Percentiles rank a stretch among this genome's conserved stretches.
phyloP scores from a whole-genome alignment of 768 basidiomycete species.

The Agaricus bisporus region DNA sequence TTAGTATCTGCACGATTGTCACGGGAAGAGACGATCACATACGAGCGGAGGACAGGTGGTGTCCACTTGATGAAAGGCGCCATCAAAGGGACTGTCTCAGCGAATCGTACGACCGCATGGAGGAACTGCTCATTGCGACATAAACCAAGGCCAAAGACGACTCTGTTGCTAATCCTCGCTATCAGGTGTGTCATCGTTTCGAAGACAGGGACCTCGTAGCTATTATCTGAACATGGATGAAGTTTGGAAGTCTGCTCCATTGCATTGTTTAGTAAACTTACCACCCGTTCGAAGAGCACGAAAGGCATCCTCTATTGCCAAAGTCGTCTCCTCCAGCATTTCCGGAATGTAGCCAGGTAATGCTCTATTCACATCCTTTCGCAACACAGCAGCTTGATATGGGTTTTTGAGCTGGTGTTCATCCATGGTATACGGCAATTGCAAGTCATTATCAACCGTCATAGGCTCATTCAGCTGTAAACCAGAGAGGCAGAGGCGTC shows the following conservation, averaged over 20 bases:
- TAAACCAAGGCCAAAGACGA: conserved; percentile 28
- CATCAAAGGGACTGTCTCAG: conserved; percentile 27
- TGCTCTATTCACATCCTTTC: conserved; percentile 31
- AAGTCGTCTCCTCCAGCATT: conserved; percentile 27
- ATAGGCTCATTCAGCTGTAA: conserved; percentile 29
- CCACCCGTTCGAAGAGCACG: conserved; percentile 12
- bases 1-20: background rate
- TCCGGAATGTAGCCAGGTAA: conserved; percentile 30
- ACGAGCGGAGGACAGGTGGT: conserved; percentile 25
- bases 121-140: conserved; percentile 30
- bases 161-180: conserved; percentile 31
- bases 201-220: conserved; percentile 22
- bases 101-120: conserved; percentile 27
- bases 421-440: conserved; percentile 32
- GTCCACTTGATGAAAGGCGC: conserved; percentile 29
- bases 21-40: conserved; percentile 6
- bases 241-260: background rate
- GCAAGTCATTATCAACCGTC: conserved; percentile 29
- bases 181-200: conserved; percentile 32
- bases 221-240: conserved; percentile 13
- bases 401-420: conserved; percentile 26
- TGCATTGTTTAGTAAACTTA: background rate
- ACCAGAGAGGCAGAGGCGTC: background rate
- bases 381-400: conserved; percentile 27
- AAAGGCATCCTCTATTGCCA: conserved; percentile 25